Conservation (phyloP, 2,329 filamentous ascomycete species). For the Colletotrichum orbiculare region DNA sequence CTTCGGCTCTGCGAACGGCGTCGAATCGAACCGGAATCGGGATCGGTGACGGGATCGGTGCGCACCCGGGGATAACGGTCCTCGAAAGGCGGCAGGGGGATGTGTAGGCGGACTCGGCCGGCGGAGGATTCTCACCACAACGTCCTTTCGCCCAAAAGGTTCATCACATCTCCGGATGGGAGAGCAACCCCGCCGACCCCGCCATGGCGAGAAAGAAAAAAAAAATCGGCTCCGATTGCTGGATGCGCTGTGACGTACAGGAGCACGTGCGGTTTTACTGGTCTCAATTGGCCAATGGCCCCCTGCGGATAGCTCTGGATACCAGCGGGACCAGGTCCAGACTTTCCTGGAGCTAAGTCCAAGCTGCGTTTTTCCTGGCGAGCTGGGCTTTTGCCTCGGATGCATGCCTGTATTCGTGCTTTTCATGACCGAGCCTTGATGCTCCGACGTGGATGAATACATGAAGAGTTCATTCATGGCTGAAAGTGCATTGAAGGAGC, state of each 20-base stretch:
- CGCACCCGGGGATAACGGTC: slow-evolving; percentile 2
- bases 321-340: slow-evolving; percentile 20
- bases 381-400: too few relatives aligned
- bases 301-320: slow-evolving; percentile 20
- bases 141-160: not conserved
- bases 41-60: slow-evolving; percentile 22
- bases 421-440: too few relatives aligned
- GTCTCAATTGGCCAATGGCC: slow-evolving; percentile 34
- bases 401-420: too few relatives aligned
- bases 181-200: slow-evolving; percentile 26
- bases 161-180: slow-evolving; percentile 17
- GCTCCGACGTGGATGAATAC: too few relatives aligned
- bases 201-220: slow-evolving; percentile 3
- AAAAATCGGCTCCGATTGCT: slow-evolving; percentile 16
- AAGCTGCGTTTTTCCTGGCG: slow-evolving; percentile 4
- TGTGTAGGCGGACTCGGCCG: slow-evolving; percentile 19
- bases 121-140: not conserved
- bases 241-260: slow-evolving; percentile 28
- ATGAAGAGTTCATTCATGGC: too few relatives aligned
- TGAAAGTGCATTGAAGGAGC: too few relatives aligned
- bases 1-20: slow-evolving; percentile 8
- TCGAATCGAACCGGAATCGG: not conserved
- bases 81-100: slow-evolving; percentile 11
- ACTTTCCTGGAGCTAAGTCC: slow-evolving; percentile 20
- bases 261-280: slow-evolving; percentile 28